Base-by-base conservation (phyloP, 2,329 filamentous ascomycete genomes). In the Fonsecaea nubica region DNA sequence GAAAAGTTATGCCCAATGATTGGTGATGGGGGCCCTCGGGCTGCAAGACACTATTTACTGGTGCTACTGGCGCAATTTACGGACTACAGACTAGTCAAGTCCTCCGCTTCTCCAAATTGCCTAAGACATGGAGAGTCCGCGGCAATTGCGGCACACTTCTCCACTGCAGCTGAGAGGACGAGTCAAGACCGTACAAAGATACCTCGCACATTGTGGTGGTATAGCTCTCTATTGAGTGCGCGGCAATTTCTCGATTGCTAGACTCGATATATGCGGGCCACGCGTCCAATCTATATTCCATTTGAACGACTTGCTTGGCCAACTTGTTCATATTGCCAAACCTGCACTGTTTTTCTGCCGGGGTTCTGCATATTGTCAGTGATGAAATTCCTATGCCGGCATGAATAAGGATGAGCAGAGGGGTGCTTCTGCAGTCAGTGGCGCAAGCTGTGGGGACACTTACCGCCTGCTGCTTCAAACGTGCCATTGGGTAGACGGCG, bases 401-500 rank as follows among this genome's bases (percentile, higher is more conserved):
- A 4, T 13, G 15, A 45, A 8, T 25, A 33, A 4, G 40, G 40
- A 10, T 6, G 25, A 4, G 38, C 10, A 45, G 15, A n/a, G 21
- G 40, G 21, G 21, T 21, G 4, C 45, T 50, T 21, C 7, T 3
- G 21, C 45, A 50, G 12, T 25, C 7, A 10, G 3, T 12, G 18
- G 18, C 21, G 1, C 45, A 50, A 50, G 9, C 18, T 50, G 8
- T 50, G 45, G 18, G 45, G 4, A 50, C 18, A 50, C 45, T 50
- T 50, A 50, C 45, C 92, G 0, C 88, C 86, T 0, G 87, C 91
- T 1, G 91, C 91, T 80, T 94, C 90, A 76, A 95, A 96, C 0
- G 83, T 85, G 0, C 90, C 91, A 72, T 90, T 88, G 0, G 74
- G 75, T 56, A 87, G 72, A 62, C 86, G 78, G 52, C 85, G 82